Conservation (phyloP, 805 yeast species). For the Lipomyces yamanashiensis region DNA sequence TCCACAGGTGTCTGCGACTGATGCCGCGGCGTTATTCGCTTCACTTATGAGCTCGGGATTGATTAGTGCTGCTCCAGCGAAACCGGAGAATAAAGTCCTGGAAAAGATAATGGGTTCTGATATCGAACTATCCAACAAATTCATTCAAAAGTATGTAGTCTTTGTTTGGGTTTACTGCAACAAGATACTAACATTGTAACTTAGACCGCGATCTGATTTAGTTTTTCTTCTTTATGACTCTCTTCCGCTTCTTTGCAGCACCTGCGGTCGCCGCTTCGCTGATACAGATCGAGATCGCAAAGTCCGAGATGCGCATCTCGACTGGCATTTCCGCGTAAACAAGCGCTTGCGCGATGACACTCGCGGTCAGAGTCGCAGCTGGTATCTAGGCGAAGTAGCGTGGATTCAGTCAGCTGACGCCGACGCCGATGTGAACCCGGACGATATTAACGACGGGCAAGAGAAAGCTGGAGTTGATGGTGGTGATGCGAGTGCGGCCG, state of each 20-base stretch:
- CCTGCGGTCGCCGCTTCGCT: constrained; percentile 86
- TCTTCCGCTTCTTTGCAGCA: constrained; percentile 79
- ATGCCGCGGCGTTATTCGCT: constrained; percentile 32
- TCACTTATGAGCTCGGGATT: constrained; percentile 42
- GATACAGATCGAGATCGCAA: constrained; percentile 60
- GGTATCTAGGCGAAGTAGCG: constrained; percentile 72
- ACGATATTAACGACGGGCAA: constrained; percentile 4
- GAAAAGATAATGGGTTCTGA: constrained; percentile 27
- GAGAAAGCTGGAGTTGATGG: constrained; percentile 38
- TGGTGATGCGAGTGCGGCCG: constrained; percentile 5
- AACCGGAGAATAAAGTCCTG: constrained; percentile 1
- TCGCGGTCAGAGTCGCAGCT: constrained; percentile 69
- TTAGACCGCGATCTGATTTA: constrained; percentile 43
- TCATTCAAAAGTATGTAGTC: constrained; percentile 36
- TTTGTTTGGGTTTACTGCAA: neutral
- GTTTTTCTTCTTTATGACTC: constrained; percentile 55
- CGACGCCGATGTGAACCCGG: constrained; percentile 11
- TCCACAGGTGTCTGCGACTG: constrained; percentile 10
- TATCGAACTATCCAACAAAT: constrained; percentile 45
- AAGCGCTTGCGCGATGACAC: constrained; percentile 64
- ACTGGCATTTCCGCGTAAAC: constrained; percentile 95
- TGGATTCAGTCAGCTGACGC: constrained; percentile 37
- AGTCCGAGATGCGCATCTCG: constrained; percentile 71
- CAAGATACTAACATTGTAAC: neutral
- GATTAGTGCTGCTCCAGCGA: constrained; percentile 14